phyloP scores from a whole-genome alignment of 257 asterid species.

The Petunia secreta region DNA sequence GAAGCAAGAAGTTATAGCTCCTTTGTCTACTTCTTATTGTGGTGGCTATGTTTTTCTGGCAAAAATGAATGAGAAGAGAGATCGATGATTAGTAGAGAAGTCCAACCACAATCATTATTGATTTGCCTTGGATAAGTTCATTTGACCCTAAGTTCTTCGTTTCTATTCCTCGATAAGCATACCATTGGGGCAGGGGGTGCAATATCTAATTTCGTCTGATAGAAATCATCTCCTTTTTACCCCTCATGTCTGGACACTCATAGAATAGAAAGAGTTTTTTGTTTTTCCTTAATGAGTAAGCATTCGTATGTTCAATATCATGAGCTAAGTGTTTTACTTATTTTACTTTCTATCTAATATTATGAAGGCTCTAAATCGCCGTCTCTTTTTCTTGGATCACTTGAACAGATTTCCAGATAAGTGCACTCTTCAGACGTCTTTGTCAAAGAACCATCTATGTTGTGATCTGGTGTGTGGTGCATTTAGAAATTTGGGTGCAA shows the following conservation, averaged over 20 bases:
- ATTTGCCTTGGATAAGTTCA: not conserved
- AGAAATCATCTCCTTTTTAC: not conserved
- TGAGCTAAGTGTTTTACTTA: not conserved
- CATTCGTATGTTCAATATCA: not conserved
- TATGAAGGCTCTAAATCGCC: not conserved
- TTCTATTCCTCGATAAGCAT: not conserved
- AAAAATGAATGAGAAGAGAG: not conserved
- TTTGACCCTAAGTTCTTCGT: not conserved
- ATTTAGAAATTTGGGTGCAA: constrained; percentile 48
- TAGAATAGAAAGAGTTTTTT: not conserved
- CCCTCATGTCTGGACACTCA: not conserved
- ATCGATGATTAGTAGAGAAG: not conserved
- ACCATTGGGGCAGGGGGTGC: not conserved
- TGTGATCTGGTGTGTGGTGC: constrained; percentile 25
- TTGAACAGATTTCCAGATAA: not conserved
- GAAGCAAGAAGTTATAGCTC: not conserved
- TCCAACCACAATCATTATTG: not conserved
- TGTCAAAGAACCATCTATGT: not conserved
- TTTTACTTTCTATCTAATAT: not conserved
- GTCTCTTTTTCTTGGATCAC: not conserved
- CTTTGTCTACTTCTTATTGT: too few relatives aligned
- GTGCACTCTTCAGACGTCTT: not conserved
- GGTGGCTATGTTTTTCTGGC: too few relatives aligned
- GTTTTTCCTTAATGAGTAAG: not conserved
- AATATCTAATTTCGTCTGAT: not conserved